Conservation (phyloP, 257 asterid species). For the Perilla frutescens region DNA sequence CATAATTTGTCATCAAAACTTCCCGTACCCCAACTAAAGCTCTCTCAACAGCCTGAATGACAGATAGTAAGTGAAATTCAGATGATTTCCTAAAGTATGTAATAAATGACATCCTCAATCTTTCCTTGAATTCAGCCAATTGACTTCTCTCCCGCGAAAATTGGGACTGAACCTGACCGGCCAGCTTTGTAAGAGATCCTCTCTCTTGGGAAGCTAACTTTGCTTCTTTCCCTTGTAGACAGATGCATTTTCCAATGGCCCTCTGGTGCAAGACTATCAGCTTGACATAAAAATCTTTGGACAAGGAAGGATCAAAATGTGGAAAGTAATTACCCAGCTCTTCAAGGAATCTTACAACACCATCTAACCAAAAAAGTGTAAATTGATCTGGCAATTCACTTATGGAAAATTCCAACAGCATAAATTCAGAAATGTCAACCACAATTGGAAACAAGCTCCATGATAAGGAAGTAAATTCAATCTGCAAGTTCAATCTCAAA, state of each 20-base stretch:
- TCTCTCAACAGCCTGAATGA: slow-evolving; percentile 82
- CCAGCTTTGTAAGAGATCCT: slow-evolving; percentile 55
- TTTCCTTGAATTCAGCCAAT: slow-evolving; percentile 60
- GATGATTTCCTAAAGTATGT: slow-evolving; percentile 66
- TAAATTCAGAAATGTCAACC: slow-evolving; percentile 55
- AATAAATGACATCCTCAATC: slow-evolving; percentile 68
- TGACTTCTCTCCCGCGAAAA: slow-evolving; percentile 44
- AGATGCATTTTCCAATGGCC: slow-evolving; percentile 87
- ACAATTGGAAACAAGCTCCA: slow-evolving; percentile 56
- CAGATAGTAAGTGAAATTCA: slow-evolving; percentile 65
- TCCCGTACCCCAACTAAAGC: slow-evolving; percentile 85
- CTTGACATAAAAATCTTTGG: slow-evolving; percentile 60
- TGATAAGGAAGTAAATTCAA: slow-evolving; percentile 48
- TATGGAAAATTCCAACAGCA: slow-evolving; percentile 67
- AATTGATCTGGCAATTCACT: slow-evolving; percentile 48
- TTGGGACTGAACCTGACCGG: slow-evolving; percentile 36
- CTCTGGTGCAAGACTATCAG: slow-evolving; percentile 74
- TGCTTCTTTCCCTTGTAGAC: slow-evolving; percentile 75
- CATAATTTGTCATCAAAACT: slow-evolving; percentile 63
- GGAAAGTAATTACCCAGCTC: slow-evolving; percentile 73
- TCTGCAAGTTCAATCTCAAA: slow-evolving; percentile 62
- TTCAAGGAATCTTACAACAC: slow-evolving; percentile 75
- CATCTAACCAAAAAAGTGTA: slow-evolving; percentile 65
- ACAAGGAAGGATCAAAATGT: slow-evolving; percentile 57
- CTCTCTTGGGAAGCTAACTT: slow-evolving; percentile 67